Evolutionary conservation across 176 grass and related monocot species (phyloP).

Genomic region (Ensete glaucum): DNA sequence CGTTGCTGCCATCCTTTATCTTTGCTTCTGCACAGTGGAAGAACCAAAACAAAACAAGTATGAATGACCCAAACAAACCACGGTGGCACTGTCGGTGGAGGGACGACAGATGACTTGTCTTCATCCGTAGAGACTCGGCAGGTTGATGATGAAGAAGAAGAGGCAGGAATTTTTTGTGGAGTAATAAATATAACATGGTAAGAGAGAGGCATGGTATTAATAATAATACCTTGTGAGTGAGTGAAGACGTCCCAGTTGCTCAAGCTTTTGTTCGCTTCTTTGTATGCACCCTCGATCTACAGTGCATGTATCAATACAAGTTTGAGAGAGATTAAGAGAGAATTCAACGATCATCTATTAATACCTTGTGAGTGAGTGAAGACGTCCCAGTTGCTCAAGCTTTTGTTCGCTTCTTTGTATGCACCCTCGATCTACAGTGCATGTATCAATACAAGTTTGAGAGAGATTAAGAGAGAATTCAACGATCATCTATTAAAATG

Average conservation of each 20-base stretch:
- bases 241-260: slow-evolving; percentile 73
- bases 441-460: not conserved
- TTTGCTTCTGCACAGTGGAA: not conserved
- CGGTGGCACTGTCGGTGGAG: too few species aligned
- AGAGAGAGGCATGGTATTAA: not conserved
- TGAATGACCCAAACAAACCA: too few species aligned
- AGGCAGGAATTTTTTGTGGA: too few species aligned
- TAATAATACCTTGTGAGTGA: slow-evolving; percentile 26
- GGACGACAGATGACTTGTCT: too few species aligned
- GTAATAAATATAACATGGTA: too few species aligned
- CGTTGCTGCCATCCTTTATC: slow-evolving; percentile 28
- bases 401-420: slow-evolving; percentile 41
- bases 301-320: not conserved
- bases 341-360: too few species aligned
- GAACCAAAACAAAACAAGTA: too few species aligned
- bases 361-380: slow-evolving; percentile 40
- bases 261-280: slow-evolving; percentile 43
- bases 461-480: too few species aligned
- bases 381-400: slow-evolving; percentile 68
- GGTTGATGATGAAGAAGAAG: not conserved
- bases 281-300: slow-evolving; percentile 58
- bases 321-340: too few species aligned
- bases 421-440: slow-evolving; percentile 49
- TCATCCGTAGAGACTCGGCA: too few species aligned
- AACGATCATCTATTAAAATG: too few species aligned